These are phyloP conservation scores for Laburnicola sp. DNA, from an alignment of 2,329 filamentous ascomycete species.

Conservation along the genomic window DNA sequence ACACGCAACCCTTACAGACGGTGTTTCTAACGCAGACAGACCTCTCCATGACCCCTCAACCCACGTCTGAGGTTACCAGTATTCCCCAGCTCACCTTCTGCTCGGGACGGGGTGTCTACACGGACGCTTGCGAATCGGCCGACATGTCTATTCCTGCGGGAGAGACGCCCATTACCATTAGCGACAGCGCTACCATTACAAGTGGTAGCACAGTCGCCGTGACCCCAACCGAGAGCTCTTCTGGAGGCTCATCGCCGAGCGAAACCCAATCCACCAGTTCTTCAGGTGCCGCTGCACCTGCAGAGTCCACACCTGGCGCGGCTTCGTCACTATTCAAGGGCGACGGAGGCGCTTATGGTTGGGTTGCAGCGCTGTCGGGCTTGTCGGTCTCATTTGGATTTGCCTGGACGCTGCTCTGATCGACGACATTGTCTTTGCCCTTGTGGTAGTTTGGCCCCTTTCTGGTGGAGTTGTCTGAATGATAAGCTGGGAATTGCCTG, in stretches of 20 bases:
- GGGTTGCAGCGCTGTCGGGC: conserved; percentile 25
- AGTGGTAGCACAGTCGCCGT: background rate
- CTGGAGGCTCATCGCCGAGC: background rate
- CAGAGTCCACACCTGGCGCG: conserved; percentile 23
- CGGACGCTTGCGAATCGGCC: background rate
- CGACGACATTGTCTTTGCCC: background rate
- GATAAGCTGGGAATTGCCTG: no score
- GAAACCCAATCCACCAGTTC: background rate
- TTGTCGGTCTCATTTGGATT: conserved; percentile 27
- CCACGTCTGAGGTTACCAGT: conserved; percentile 2
- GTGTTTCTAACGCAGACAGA: conserved; percentile 8
- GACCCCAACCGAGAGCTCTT: background rate
- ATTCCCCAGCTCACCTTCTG: conserved; percentile 8
- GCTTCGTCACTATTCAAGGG: conserved; percentile 15
- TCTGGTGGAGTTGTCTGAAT: background rate
- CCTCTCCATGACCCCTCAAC: conserved; percentile 1
- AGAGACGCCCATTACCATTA: conserved; percentile 9
- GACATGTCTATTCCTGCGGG: conserved; percentile 10
- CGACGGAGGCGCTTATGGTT: conserved; percentile 14
- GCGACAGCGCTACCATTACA: background rate
- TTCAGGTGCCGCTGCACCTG: conserved; percentile 15
- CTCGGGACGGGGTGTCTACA: conserved; percentile 2
- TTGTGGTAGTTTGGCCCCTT: background rate
- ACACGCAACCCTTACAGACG: conserved; percentile 4
- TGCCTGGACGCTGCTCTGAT: conserved; percentile 30